These are phyloP conservation scores for Blumeriella jaapii DNA, from an alignment of 2,329 filamentous ascomycete species.

Conservation along the genomic window DNA sequence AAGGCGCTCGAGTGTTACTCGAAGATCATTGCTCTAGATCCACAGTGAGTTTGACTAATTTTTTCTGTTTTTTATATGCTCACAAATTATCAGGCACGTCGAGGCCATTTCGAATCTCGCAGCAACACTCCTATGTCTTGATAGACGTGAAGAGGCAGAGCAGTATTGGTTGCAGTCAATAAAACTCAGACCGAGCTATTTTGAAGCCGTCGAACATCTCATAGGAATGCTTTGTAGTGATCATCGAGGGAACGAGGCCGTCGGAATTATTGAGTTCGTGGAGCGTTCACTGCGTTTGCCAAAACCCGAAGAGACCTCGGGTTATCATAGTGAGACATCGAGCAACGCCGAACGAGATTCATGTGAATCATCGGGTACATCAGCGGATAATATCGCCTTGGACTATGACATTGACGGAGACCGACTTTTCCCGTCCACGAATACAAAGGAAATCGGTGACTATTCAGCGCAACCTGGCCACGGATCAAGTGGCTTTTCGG, in stretches of 20 bases:
- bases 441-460: conserved; percentile 14
- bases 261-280: conserved; percentile 76
- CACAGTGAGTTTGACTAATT: conserved; percentile 34
- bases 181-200: conserved; percentile 70
- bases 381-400: conserved; percentile 21
- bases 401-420: conserved; percentile 24
- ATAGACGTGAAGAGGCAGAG: conserved; percentile 73
- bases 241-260: conserved; percentile 71
- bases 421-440: conserved; percentile 11
- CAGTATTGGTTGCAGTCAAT: conserved; percentile 79
- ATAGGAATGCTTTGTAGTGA: conserved; percentile 76
- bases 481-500: conserved; percentile 71
- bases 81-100: conserved; percentile 43
- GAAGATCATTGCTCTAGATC: conserved; percentile 45
- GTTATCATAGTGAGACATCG: conserved; percentile 47
- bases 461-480: conserved; percentile 35
- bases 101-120: conserved; percentile 92
- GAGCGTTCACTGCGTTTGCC: conserved; percentile 56
- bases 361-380: conserved; percentile 15
- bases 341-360: conserved; percentile 34
- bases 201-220: conserved; percentile 91
- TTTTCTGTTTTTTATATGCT: neutral
- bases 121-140: conserved; percentile 74
- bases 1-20: conserved; percentile 66
- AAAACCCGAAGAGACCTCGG: conserved; percentile 36